Evolutionary conservation across 164 flowering plant genomes (phyloP).

Genomic region (Warburgia ugandensis): DNA sequence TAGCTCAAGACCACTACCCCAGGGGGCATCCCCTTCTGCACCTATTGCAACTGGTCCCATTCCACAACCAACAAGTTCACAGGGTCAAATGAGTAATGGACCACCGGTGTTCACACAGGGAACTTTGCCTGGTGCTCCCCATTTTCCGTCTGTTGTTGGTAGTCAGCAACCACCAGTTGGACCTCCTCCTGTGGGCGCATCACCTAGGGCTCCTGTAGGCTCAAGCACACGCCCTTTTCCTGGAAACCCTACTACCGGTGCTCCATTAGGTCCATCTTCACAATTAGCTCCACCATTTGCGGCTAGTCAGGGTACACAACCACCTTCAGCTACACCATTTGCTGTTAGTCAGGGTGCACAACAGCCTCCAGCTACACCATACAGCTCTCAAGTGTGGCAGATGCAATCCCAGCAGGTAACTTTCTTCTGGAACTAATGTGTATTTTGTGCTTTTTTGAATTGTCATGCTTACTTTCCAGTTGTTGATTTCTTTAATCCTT

Average conservation of each 20-base stretch:
- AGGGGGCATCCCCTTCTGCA: slow-evolving; percentile 26
- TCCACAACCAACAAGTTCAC: slow-evolving; percentile 28
- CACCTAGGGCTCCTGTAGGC: slow-evolving; percentile 8
- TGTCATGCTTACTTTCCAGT: not conserved
- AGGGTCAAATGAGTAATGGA: slow-evolving; percentile 43
- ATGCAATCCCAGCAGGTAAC: slow-evolving; percentile 49
- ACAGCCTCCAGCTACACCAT: slow-evolving; percentile 23
- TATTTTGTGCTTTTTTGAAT: not conserved
- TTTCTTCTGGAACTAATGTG: not conserved
- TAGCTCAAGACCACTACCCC: slow-evolving; percentile 40
- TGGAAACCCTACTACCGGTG: slow-evolving; percentile 16
- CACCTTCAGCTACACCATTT: slow-evolving; percentile 3
- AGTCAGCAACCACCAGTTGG: slow-evolving; percentile 34
- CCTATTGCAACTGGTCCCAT: slow-evolving; percentile 22
- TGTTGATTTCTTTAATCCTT: not conserved
- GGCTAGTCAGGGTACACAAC: slow-evolving; percentile 6
- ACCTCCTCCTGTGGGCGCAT: slow-evolving; percentile 28
- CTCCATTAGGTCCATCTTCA: slow-evolving; percentile 7
- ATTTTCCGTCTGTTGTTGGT: slow-evolving; percentile 31
- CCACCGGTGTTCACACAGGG: slow-evolving; percentile 38
- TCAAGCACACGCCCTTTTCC: slow-evolving; percentile 14
- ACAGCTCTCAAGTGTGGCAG: slow-evolving; percentile 28
- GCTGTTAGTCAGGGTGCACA: slow-evolving; percentile 21
- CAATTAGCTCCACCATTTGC: slow-evolving; percentile 17
- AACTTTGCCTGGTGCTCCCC: slow-evolving; percentile 27